Evolutionary conservation across 345 rosid genomes (phyloP), one percentile per base, ranked within the genome.

Genomic region (Aquilaria yunnanensis): DNA sequence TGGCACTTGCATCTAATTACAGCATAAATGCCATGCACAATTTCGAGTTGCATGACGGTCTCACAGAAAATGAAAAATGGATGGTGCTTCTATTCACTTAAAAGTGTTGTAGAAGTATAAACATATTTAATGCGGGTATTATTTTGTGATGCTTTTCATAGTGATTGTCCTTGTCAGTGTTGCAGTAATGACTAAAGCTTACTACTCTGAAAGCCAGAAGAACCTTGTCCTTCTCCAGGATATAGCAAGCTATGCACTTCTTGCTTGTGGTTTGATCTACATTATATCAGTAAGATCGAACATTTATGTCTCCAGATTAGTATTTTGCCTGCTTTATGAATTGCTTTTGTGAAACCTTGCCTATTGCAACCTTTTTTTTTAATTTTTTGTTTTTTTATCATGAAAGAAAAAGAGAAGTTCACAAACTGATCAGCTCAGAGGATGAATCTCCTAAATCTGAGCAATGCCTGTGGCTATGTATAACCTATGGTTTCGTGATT

Each of bases 161-260:
- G 31, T 50, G 48, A 29, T 50, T 65, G 4, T 68, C 30, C 51
- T 56, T 56, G 74, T 52, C 85, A 94, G 99, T 76, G 89, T 80
- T 71, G 97, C 97, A 45, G 97, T 94, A 57, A 88, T 94, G 99
- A 94, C 99, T 12, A 85, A 92, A 74, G 96, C 99, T 73, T 90
- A 76, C 75, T 85, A 83, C 69, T 61, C 78, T 41, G 11, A 59
- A 54, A 78, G 69, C 51, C 81, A 61, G 61, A 75, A 72, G 63
- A 78, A 72, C 50, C 86, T 88, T 43, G 13, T 90, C 69, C 86
- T 94, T 73, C 83, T 90, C 32, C 92, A 83, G 75, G 75, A 90
- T 46, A 77, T 94, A 57, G 93, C 95, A 11, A 83, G 97, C 78
- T 90, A 94, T 67, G 59, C 88, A 87, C 99, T 90, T 54, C 92